Conservation (phyloP, 176 grass and related monocot genomes). For the sorghum (Sorghum bicolor) region Sorghum_bicolor_NCBIv3 NC_012876.2:5529001-5529500, state of each 20-base stretch:
- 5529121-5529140: conserved; percentile 28
- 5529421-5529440: neutral
- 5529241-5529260: neutral
- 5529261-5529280: neutral
- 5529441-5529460: neutral
- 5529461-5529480: neutral
- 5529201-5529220: conserved; percentile 8
- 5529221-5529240: neutral
- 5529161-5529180: neutral
- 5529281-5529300: neutral
- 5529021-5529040: conserved; percentile 34
- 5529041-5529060: conserved; percentile 17
- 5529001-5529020: conserved; percentile 3
- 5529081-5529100: conserved; percentile 16
- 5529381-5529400: neutral
- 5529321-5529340: neutral
- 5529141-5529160: neutral
- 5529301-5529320: neutral
- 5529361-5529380: neutral
- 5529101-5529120: conserved; percentile 19
- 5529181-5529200: conserved; percentile 3
- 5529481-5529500: neutral
- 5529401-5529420: neutral
- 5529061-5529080: conserved; percentile 45
- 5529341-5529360: neutral